Evolutionary conservation across 2,329 filamentous ascomycete genomes (phyloP).

Genomic region (Trichocomaceae sp.): DNA sequence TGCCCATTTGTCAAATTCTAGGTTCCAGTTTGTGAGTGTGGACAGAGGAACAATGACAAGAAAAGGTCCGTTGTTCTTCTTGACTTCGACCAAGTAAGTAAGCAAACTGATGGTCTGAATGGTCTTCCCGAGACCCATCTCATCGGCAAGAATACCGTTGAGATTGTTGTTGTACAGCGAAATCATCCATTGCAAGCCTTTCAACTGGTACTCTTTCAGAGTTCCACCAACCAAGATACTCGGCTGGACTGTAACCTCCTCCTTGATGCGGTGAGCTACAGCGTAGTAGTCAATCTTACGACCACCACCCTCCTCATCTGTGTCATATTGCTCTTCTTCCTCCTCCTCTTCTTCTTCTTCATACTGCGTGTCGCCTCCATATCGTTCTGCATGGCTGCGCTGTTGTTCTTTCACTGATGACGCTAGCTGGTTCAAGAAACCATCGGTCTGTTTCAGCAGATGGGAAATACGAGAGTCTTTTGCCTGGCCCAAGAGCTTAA

Average conservation of each 20-base stretch:
- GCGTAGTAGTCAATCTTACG: conserved; percentile 98
- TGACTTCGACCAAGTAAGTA: conserved; percentile 93
- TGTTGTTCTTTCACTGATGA: conserved; percentile 93
- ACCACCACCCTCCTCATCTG: conserved; percentile 51
- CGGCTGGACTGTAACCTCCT: conserved; percentile 80
- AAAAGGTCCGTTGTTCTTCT: conserved; percentile 85
- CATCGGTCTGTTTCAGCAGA: conserved; percentile 91
- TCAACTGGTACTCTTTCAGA: conserved; percentile 95
- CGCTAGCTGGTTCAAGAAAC: conserved; percentile 92
- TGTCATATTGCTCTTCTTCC: conserved; percentile 54
- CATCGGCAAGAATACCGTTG: conserved; percentile 95
- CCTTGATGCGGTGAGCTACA: conserved; percentile 90
- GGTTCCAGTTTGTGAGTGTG: conserved; percentile 96
- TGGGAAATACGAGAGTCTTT: conserved; percentile 99
- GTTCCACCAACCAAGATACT: conserved; percentile 81
- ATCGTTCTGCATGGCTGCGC: conserved; percentile 70
- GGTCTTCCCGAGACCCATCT: conserved; percentile 99
- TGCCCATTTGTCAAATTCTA: conserved; percentile 99
- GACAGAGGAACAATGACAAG: conserved; percentile 94
- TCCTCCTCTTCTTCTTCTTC: conserved; percentile 56
- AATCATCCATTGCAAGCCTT: conserved; percentile 99
- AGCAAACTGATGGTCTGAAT: conserved; percentile 98
- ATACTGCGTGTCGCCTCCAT: conserved; percentile 57
- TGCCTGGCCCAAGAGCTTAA: conserved; percentile 94
- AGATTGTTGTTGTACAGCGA: conserved; percentile 99